Percentiles rank a stretch among this genome's conserved stretches.
Conservation (phyloP, 495 filamentous ascomycete genomes). For the Saxophila tyrrhenica region DNA sequence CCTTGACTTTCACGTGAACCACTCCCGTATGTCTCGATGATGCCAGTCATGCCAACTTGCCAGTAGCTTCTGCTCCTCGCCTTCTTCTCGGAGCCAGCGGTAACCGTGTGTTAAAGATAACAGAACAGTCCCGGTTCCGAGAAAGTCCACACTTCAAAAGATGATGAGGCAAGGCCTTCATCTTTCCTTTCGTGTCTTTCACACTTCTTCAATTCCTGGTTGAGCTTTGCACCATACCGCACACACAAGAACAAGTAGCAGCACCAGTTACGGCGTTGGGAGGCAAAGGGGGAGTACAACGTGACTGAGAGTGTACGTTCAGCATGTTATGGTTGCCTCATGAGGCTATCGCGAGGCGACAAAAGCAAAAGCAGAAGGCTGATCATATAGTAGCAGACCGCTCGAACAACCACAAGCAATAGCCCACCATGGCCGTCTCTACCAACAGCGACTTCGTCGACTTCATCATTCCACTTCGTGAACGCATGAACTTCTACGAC, state of each 20-base stretch:
- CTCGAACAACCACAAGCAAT: neutral
- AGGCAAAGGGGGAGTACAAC: neutral
- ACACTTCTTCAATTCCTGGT: neutral
- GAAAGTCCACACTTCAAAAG: too few relatives aligned
- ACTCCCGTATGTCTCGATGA: too few relatives aligned
- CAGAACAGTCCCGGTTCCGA: too few relatives aligned
- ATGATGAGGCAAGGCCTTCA: neutral
- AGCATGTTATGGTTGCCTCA: neutral
- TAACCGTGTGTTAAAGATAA: too few relatives aligned
- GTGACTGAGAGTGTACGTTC: neutral
- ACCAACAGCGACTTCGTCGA: slow-evolving; percentile 19
- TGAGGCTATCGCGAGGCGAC: too few relatives aligned
- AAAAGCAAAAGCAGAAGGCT: neutral
- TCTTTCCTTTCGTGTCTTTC: neutral
- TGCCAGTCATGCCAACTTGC: too few relatives aligned
- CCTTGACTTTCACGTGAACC: too few relatives aligned
- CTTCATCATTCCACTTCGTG: slow-evolving; percentile 11
- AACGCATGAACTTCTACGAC: slow-evolving; percentile 32
- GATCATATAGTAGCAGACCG: neutral
- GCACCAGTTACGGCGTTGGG: neutral
- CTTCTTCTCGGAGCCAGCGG: too few relatives aligned
- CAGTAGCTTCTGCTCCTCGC: too few relatives aligned
- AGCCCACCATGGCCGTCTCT: slow-evolving; percentile 3
- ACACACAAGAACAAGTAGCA: neutral
- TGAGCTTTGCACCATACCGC: neutral